phyloP scores from a whole-genome alignment of 208 protist genomes.

The Wallacemonas sp. region DNA sequence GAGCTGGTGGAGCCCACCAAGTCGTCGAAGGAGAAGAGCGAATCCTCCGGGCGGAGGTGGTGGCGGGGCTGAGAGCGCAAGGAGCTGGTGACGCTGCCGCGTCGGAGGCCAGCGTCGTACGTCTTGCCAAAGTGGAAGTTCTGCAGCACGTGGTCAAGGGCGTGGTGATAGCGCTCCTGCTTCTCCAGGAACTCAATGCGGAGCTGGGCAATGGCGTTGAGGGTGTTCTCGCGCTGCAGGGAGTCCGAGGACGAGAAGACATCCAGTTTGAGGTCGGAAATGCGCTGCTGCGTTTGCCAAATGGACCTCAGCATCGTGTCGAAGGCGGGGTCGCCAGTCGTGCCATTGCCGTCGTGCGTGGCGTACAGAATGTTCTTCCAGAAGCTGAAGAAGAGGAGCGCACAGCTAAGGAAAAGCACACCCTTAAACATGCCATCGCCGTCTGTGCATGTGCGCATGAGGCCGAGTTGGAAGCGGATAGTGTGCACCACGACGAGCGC shows the following conservation, averaged over 20 bases:
- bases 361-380: constrained; percentile 61
- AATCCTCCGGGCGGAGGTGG: neutral
- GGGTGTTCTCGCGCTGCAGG: constrained; percentile 54
- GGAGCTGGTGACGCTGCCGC: constrained; percentile 13
- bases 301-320: constrained; percentile 64
- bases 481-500: constrained; percentile 35
- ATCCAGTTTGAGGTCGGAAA: constrained; percentile 62
- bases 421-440: constrained; percentile 49
- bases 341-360: constrained; percentile 28
- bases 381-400: constrained; percentile 49
- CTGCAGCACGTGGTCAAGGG: constrained; percentile 48
- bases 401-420: constrained; percentile 24
- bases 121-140: constrained; percentile 37
- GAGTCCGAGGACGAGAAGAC: constrained; percentile 47
- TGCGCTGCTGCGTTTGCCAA: constrained; percentile 58
- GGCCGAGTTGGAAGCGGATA: constrained; percentile 42
- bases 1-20: constrained; percentile 5
- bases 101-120: constrained; percentile 15
- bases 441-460: constrained; percentile 49
- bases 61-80: constrained; percentile 18
- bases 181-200: constrained; percentile 78
- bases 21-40: constrained; percentile 3
- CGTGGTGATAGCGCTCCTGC: constrained; percentile 67
- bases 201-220: constrained; percentile 69
- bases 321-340: constrained; percentile 53